Conservation (phyloP, 257 asterid species). For the Plectranthus barbatus region DNA sequence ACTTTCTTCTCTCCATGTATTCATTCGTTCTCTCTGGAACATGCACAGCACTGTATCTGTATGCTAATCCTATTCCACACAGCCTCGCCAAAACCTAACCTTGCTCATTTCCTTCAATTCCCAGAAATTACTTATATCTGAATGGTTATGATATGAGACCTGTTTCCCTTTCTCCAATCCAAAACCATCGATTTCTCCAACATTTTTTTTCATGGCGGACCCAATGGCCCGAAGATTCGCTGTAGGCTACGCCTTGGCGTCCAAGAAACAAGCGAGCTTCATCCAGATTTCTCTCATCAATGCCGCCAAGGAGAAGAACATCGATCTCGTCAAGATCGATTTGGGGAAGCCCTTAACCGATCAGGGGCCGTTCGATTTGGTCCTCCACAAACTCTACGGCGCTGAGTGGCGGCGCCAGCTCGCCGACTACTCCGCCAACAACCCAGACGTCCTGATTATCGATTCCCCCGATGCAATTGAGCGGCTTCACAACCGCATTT, state of each 20-base stretch:
- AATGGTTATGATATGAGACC: constrained; percentile 28
- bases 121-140: not conserved
- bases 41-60: constrained; percentile 21
- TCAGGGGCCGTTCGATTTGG: constrained; percentile 66
- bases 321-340: constrained; percentile 67
- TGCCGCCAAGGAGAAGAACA: constrained; percentile 41
- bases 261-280: constrained; percentile 69
- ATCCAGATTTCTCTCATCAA: constrained; percentile 47
- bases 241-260: constrained; percentile 72
- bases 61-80: constrained; percentile 1
- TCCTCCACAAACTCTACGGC: constrained; percentile 60
- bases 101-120: constrained; percentile 1
- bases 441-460: constrained; percentile 42
- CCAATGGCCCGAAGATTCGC: constrained; percentile 36
- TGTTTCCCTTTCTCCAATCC: constrained; percentile 4
- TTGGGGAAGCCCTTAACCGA: constrained; percentile 40
- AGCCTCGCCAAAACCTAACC: constrained; percentile 9
- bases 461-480: constrained; percentile 61
- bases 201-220: constrained; percentile 24
- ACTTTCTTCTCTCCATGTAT: not conserved
- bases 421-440: constrained; percentile 29
- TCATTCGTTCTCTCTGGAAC: not conserved
- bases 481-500: constrained; percentile 58
- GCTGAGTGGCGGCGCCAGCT: constrained; percentile 55
- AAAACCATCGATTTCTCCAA: not conserved